Evolutionary conservation across 768 basidiomycete species (phyloP), one percentile per base, ranked within the genome.

Genomic region (Dacryopinax spathularia): DNA sequence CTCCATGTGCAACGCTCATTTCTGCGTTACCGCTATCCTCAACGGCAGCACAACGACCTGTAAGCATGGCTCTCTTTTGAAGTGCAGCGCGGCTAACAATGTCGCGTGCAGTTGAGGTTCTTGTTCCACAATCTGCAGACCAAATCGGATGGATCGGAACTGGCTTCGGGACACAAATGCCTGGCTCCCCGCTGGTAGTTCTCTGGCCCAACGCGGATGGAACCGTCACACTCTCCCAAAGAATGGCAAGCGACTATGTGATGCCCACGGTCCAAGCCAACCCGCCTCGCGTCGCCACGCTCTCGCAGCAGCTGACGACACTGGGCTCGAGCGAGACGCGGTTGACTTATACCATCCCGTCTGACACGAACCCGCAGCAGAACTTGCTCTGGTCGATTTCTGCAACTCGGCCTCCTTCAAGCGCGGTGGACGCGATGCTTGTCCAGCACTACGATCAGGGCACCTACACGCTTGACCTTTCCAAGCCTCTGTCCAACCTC

Each of bases 201-300:
- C 81, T 84, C 77, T 89, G 87, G 87, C 74, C 80, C 6, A 85
- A 87, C 69, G 71, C 73, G 15, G 82, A 86, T 66, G 83, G 83
- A 10, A 71, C 76, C 22, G 75, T 86, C 64, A 86, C 85, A 13
- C 72, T 89, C 25, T 86, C 85, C 6, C 87, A 89, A 69, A 79
- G 87, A 20, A 73, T 72, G 33, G 83, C 87, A 0, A 66, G 77
- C 1, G 69, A 68, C 5, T 76, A 85, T 65, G 74, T 77, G 2
- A 81, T 82, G 81, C 87, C 87, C 5, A 79, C 74, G 15, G 78
- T 84, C 60, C 82, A 78, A 62, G 48, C 75, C 5, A 77, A 70
- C 64, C 86, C 86, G 16, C 79, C 82, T 0, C 74, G 84, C 64
- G 65, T 74, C 0, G 85, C 86, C 27, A 75, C 77, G 1, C 63